phyloP scores from a whole-genome alignment of 129 eudicot species.

The Pulicaria dysenterica region DNA sequence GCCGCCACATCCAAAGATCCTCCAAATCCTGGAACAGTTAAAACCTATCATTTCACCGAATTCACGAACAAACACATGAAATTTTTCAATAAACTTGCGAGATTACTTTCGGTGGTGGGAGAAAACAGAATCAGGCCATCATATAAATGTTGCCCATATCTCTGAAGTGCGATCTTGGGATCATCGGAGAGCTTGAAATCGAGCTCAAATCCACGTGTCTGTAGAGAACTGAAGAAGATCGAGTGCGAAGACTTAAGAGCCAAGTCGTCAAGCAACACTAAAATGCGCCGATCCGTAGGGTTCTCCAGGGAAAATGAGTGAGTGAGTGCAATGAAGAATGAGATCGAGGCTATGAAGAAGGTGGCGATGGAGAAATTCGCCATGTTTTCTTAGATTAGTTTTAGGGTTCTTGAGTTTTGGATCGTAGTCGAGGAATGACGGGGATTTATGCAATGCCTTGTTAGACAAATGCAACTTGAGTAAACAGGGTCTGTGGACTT shows the following conservation, averaged over 20 bases:
- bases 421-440: conserved; percentile 14
- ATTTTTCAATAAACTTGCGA: conserved; percentile 2
- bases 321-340: conserved; percentile 41
- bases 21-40: conserved; percentile 59
- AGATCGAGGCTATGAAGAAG: conserved; percentile 38
- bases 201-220: conserved; percentile 68
- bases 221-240: conserved; percentile 71
- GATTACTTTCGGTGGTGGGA: conserved; percentile 66
- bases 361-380: conserved; percentile 42
- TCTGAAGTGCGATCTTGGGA: conserved; percentile 69
- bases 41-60: conserved; percentile 34
- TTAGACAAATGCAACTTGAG: background rate
- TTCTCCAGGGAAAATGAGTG: conserved; percentile 64
- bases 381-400: conserved; percentile 44
- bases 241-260: conserved; percentile 85
- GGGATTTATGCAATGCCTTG: conserved; percentile 19
- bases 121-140: conserved; percentile 77
- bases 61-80: conserved; percentile 23
- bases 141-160: conserved; percentile 77
- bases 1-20: conserved; percentile 72
- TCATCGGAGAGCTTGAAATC: conserved; percentile 86
- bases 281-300: conserved; percentile 78
- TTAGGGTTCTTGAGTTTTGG: conserved; percentile 38
- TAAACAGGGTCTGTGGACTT: background rate
- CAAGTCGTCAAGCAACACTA: conserved; percentile 74